Conservation (phyloP, 345 rosid genomes). For the Heritiera fomes region DNA sequence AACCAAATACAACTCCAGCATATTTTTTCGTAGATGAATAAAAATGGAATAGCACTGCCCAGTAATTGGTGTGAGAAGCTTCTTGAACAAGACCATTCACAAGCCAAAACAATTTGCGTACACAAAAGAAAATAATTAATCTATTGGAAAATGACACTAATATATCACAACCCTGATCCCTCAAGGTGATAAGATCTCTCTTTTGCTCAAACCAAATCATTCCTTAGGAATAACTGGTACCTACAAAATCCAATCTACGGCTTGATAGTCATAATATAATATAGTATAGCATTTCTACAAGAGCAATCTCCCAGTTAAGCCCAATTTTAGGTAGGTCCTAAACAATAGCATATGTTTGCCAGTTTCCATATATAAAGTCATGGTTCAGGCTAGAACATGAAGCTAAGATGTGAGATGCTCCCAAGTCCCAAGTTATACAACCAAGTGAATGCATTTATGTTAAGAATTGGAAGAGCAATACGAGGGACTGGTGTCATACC, state of each 20-base stretch:
- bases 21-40: not conserved
- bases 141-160: not conserved
- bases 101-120: not conserved
- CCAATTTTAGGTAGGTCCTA: not conserved
- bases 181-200: not conserved
- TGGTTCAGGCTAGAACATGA: not conserved
- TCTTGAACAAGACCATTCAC: not conserved
- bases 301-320: not conserved
- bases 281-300: not conserved
- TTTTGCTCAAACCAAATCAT: not conserved
- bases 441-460: not conserved
- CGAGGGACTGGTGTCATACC: conserved; percentile 35
- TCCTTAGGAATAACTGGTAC: not conserved
- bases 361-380: not conserved
- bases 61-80: not conserved
- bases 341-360: not conserved
- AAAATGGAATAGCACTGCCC: not conserved
- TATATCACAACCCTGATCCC: not conserved
- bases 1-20: not conserved
- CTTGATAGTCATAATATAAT: not conserved
- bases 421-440: not conserved
- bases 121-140: not conserved
- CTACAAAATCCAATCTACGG: not conserved
- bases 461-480: not conserved
- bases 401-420: not conserved